phyloP scores from a whole-genome alignment of 768 basidiomycete genomes.

The Auricularia heimuer region DNA sequence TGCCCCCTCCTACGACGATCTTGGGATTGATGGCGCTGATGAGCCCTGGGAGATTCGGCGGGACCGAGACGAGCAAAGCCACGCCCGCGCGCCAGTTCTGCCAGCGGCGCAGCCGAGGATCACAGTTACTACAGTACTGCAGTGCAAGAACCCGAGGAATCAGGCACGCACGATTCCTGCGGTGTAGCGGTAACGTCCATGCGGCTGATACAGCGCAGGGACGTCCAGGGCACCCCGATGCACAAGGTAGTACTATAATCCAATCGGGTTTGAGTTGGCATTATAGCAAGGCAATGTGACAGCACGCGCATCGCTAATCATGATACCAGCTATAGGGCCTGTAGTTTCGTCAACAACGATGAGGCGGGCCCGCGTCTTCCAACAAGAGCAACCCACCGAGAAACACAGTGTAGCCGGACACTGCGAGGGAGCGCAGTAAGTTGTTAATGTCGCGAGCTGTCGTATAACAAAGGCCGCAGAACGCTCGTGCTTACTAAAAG shows the following conservation, averaged over 20 bases:
- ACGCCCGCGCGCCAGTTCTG: constrained; percentile 78
- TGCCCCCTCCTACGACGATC: constrained; percentile 49
- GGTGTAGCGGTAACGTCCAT: constrained; percentile 71
- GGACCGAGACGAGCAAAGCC: constrained; percentile 57
- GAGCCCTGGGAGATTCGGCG: constrained; percentile 69
- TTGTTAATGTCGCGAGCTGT: background rate
- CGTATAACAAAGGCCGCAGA: background rate
- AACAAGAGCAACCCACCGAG: constrained; percentile 27
- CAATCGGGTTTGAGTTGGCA: background rate
- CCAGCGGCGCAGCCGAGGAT: background rate
- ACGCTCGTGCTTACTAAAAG: constrained; percentile 32
- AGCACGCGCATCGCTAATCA: constrained; percentile 44
- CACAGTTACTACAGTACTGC: background rate
- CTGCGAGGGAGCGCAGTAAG: background rate
- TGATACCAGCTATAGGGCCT: constrained; percentile 70
- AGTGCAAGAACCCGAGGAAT: background rate
- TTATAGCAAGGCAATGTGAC: background rate
- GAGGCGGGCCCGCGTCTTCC: too few relatives aligned
- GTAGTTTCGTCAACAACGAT: too few relatives aligned
- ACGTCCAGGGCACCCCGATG: constrained; percentile 66
- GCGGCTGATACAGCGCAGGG: constrained; percentile 73
- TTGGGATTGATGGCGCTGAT: constrained; percentile 60
- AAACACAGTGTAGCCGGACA: constrained; percentile 80
- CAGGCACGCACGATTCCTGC: constrained; percentile 50
- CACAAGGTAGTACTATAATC: constrained; percentile 62